Base-by-base conservation (phyloP, 2,329 filamentous ascomycete genomes). In the Cyanodermella asteris region DNA sequence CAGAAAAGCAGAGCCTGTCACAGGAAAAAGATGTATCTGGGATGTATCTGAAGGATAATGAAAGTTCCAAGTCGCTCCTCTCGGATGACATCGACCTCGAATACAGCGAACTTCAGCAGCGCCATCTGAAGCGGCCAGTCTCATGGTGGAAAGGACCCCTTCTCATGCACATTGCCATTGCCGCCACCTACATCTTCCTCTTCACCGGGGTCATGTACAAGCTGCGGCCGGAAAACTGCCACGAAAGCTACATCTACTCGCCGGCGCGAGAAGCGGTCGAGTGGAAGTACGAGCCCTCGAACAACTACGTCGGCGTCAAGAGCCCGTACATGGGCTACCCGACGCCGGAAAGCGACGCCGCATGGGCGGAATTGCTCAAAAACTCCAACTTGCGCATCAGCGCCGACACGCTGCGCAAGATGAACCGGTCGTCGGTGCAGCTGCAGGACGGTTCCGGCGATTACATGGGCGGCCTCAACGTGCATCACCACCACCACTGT, bases 261-360 rank as follows among this genome's bases (percentile, higher is more conserved):
- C n/a, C n/a, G n/a, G n/a, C n/a, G n/a, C n/a, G n/a, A n/a, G n/a
- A n/a, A n/a, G n/a, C n/a, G n/a, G n/a, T n/a, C n/a, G n/a, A n/a
- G n/a, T n/a, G n/a, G n/a, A n/a, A n/a, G n/a, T n/a, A n/a, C n/a
- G n/a, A n/a, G n/a, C n/a, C n/a, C n/a, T n/a, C n/a, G n/a, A n/a
- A n/a, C n/a, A n/a, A n/a, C n/a, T n/a, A n/a, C n/a, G 19, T 20
- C 19, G 13, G 13, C 13, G 13, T 10, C 19, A 20, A 10, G 13
- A 20, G 13, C 19, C 19, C 19, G 19, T 20, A 20, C 19, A 20
- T n/a, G 13, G 19, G 19, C 13, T 12, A 20, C n/a, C 19, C 19
- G 19, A n/a, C 19, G n/a, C 19, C 19, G n/a, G 7, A 20, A 20
- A 10, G n/a, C n/a, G 19, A 20, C 19, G 19, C 19, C 13, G 19